Evolutionary conservation across 768 basidiomycete genomes (phyloP).

Genomic region (Russula virescens): DNA sequence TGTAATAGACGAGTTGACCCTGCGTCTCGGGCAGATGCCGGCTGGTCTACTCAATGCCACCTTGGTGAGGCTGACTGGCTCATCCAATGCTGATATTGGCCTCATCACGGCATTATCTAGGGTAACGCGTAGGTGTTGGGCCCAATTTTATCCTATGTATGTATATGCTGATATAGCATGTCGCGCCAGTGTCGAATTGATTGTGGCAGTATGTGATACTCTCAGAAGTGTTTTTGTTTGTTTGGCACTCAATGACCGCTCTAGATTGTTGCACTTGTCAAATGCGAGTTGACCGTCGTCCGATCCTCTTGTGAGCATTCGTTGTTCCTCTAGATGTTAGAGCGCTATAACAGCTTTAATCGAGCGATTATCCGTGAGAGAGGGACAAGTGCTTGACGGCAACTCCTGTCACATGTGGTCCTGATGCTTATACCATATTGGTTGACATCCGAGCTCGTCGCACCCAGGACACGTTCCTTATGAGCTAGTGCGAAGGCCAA

Average conservation of each 20-base stretch:
- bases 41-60: conserved; percentile 86
- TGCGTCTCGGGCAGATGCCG: conserved; percentile 77
- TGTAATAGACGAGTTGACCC: conserved; percentile 78
- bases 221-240: neutral
- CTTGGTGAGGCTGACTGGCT: conserved; percentile 39
- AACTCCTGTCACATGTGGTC: neutral
- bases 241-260: neutral
- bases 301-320: conserved; percentile 38
- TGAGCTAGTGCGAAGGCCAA: neutral
- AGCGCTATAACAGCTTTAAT: no score
- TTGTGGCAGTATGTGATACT: conserved; percentile 34
- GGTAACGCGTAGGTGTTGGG: conserved; percentile 29
- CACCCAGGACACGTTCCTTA: neutral
- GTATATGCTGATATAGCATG: neutral
- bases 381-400: neutral
- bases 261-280: conserved; percentile 41
- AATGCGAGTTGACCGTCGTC: conserved; percentile 42
- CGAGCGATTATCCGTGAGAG: neutral
- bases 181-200: conserved; percentile 36
- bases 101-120: conserved; percentile 15
- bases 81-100: neutral
- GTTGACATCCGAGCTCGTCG: neutral
- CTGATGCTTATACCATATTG: neutral
- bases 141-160: neutral
- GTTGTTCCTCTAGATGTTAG: neutral